Base-by-base conservation (phyloP, 2,329 filamentous ascomycete genomes). In the Diaporthe nobilis region DNA sequence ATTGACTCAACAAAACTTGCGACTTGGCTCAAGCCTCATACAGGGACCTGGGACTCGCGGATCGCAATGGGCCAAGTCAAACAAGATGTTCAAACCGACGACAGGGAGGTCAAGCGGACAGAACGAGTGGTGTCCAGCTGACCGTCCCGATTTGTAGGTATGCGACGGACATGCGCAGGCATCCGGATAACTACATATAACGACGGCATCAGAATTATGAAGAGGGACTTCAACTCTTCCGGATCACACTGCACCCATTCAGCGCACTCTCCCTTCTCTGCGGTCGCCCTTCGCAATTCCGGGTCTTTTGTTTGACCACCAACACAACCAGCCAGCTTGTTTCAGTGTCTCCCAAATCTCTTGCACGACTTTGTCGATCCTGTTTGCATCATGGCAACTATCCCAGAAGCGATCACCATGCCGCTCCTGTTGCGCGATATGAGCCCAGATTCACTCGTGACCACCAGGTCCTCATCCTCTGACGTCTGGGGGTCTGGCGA, bases 381-480 rank as follows among this genome's bases (percentile, higher is more conserved):
- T 39, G 9, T 34, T 49, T 28, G 31, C 67, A 47, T 63, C n/a
- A 76, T 76, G 76, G 61, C 47, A 37, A 17, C 28, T 39, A 37
- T 58, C 2, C 12, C 71, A 39, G 20, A 47, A 34, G 12, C 49
- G 15, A 67, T 73, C 20, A 51, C 63, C 15, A 71, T 74, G 13
- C 42, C 72, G 49, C n/a, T 55, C 15, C 31, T 74, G 51, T 15
- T 67, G 37, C 71, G 72, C 42, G 68, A 65, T 25, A 57, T 77
- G 20, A 79, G 80, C 74, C 77, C 76, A 9, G 77, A 78, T 13
- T 80, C 79, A 13, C 51, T 79, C 34, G 60, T 39, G 31, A 61
- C 67, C 8, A 60, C 71, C 4, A 68, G 58, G 12, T 76, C 44
- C 49, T 71, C 53, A 13, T 22, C 47, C 17, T 76, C 68, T 22